phyloP scores from a whole-genome alignment of 139 green algal genomes.

The Zygnema circumcarinatum region DNA sequence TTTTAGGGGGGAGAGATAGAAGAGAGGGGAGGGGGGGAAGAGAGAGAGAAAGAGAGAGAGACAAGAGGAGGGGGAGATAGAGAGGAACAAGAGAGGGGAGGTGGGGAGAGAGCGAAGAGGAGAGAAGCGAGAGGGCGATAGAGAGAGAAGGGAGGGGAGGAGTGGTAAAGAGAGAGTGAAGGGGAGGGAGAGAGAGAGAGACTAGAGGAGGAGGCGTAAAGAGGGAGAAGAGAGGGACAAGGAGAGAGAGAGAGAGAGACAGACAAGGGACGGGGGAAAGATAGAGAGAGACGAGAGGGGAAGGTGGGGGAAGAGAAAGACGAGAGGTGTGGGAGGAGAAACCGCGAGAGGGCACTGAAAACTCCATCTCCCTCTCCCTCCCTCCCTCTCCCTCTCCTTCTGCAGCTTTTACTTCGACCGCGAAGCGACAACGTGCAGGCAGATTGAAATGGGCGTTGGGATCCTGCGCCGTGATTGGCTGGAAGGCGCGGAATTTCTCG shows the following conservation, averaged over 20 bases:
- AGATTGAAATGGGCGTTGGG: constrained; percentile 20
- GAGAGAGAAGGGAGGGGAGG: neutral
- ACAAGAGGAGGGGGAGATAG: neutral
- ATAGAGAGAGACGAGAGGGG: neutral
- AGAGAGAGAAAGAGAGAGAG: neutral
- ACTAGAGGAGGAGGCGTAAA: neutral
- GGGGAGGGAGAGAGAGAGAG: too few species aligned
- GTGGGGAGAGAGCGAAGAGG: too few species aligned
- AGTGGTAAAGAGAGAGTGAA: too few species aligned
- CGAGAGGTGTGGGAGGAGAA: neutral
- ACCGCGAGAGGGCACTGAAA: neutral
- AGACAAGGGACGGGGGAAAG: neutral
- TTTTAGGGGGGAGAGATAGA: neutral
- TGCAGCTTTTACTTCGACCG: constrained; percentile 53
- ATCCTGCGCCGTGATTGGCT: constrained; percentile 48
- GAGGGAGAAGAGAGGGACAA: too few species aligned
- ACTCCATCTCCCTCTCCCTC: neutral
- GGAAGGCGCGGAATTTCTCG: constrained; percentile 22
- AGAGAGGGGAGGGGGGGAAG: neutral
- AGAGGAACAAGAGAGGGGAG: too few species aligned
- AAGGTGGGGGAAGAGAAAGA: neutral
- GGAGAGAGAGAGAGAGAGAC: neutral
- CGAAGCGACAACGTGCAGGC: constrained; percentile 3
- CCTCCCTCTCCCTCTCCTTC: neutral
- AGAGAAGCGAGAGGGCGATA: neutral